These are phyloP conservation scores for Tricholoma saponaceum DNA, from an alignment of 768 basidiomycete species.

Conservation along the genomic window DNA sequence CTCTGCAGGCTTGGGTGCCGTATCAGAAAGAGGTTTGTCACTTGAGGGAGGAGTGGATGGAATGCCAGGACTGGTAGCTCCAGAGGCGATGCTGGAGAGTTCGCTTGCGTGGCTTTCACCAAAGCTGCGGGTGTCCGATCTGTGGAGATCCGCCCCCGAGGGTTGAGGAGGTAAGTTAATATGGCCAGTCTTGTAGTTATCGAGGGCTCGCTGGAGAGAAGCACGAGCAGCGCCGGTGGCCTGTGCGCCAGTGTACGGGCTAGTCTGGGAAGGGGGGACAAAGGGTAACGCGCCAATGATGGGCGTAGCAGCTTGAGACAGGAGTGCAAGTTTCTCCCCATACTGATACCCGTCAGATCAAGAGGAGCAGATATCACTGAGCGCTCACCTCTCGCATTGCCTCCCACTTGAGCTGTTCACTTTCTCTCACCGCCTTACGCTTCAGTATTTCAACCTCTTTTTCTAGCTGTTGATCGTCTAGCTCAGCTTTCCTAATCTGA, in stretches of 20 bases:
- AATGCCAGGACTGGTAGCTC: slow-evolving; percentile 28
- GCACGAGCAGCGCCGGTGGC: slow-evolving; percentile 68
- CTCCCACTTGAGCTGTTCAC: slow-evolving; percentile 75
- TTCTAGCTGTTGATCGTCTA: slow-evolving; percentile 62
- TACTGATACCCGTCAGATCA: slow-evolving; percentile 42
- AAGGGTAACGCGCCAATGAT: slow-evolving; percentile 61
- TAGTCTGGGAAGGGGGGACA: slow-evolving; percentile 53
- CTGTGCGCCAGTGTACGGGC: slow-evolving; percentile 59
- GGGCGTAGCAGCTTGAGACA: slow-evolving; percentile 66
- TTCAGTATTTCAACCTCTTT: slow-evolving; percentile 68
- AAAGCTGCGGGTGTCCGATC: slow-evolving; percentile 78
- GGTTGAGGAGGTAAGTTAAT: slow-evolving; percentile 45
- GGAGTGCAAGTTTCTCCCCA: slow-evolving; percentile 72
- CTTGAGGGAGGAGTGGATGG: slow-evolving; percentile 40
- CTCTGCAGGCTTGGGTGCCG: slow-evolving; percentile 11
- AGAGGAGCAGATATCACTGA: not conserved
- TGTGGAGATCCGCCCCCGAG: slow-evolving; percentile 50
- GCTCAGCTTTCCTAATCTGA: slow-evolving; percentile 62
- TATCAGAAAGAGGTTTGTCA: slow-evolving; percentile 14
- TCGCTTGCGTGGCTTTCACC: slow-evolving; percentile 81
- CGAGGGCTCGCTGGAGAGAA: slow-evolving; percentile 72
- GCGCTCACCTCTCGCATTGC: slow-evolving; percentile 69
- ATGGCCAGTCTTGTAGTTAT: slow-evolving; percentile 71
- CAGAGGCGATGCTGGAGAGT: slow-evolving; percentile 50
- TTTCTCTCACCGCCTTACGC: slow-evolving; percentile 71